Conservation (phyloP, 192 early-diverging fungal species). For the Coemansia sp. region DNA sequence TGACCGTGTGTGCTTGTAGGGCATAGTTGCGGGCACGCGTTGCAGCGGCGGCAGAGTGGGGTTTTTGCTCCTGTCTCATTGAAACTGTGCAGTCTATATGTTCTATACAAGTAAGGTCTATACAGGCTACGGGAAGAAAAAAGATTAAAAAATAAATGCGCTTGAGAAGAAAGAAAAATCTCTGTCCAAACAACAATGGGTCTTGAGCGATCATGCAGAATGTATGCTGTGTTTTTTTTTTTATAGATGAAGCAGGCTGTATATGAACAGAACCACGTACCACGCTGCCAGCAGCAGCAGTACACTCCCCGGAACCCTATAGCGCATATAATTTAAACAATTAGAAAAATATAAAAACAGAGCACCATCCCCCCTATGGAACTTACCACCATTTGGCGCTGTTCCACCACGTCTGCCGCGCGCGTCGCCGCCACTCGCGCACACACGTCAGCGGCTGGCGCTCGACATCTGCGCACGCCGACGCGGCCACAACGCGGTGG, state of each 20-base stretch:
- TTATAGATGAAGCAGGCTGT: too few species aligned
- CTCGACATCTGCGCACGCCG: constrained; percentile 26
- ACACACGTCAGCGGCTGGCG: constrained; percentile 45
- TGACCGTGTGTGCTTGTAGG: constrained; percentile 5
- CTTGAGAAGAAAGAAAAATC: constrained; percentile 5
- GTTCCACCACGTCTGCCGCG: constrained; percentile 44
- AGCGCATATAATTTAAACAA: not conserved
- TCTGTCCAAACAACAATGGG: not conserved
- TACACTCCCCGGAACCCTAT: constrained; percentile 14
- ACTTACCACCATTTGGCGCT: constrained; percentile 47
- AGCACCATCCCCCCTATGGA: too few species aligned
- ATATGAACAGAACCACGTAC: constrained; percentile 20
- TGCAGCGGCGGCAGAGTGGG: not conserved
- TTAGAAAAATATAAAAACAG: not conserved
- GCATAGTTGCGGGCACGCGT: constrained; percentile 25
- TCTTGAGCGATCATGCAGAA: too few species aligned
- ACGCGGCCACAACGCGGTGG: constrained; percentile 32
- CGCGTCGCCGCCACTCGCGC: constrained; percentile 40
- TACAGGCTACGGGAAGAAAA: not conserved
- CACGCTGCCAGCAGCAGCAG: constrained; percentile 19
- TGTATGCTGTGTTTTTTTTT: too few species aligned
- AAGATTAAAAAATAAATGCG: not conserved
- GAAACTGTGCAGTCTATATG: not conserved
- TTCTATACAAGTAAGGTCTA: too few species aligned
- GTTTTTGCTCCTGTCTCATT: constrained; percentile 2